A percentile compares a stretch with the other conserved stretches of the same genome.
phyloP scores from a whole-genome alignment of 1,284 basidiomycete species.

The Trametes pubescens region DNA sequence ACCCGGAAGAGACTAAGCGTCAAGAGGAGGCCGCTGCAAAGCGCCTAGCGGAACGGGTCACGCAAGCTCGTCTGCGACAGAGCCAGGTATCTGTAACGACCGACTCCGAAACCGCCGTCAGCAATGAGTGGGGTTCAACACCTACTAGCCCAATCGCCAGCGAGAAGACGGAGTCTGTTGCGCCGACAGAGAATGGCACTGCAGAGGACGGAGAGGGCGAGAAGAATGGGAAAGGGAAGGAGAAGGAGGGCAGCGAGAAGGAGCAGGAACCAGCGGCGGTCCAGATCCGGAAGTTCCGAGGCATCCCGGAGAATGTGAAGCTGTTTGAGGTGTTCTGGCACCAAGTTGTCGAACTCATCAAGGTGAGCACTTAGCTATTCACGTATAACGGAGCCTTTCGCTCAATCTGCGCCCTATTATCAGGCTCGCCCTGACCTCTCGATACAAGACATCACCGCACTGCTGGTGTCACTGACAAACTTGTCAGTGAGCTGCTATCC shows the following conservation, averaged over 20 bases:
- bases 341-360: constrained; percentile 96
- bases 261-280: constrained; percentile 28
- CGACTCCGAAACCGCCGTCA: constrained; percentile 31
- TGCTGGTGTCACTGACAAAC: constrained; percentile 92
- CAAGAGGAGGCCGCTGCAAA: constrained; percentile 92
- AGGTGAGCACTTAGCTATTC: constrained; percentile 65
- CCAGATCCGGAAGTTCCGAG: constrained; percentile 82
- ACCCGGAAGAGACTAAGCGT: constrained; percentile 88
- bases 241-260: constrained; percentile 42
- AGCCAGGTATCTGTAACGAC: constrained; percentile 31
- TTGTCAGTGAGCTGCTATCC: constrained; percentile 95
- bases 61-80: constrained; percentile 70
- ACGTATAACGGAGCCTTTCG: constrained; percentile 6
- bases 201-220: constrained; percentile 45
- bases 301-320: constrained; percentile 91
- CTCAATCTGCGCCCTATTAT: constrained; percentile 10
- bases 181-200: constrained; percentile 36
- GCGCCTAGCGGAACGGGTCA: constrained; percentile 86
- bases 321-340: constrained; percentile 98
- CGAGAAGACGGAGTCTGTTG: constrained; percentile 29
- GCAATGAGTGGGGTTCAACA: constrained; percentile 44
- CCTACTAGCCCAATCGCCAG: constrained; percentile 39
- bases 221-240: constrained; percentile 60
- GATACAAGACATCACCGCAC: constrained; percentile 94
- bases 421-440: constrained; percentile 94